phyloP scores from a whole-genome alignment of 305 asterid species.

The Nicotiana rustica region DNA sequence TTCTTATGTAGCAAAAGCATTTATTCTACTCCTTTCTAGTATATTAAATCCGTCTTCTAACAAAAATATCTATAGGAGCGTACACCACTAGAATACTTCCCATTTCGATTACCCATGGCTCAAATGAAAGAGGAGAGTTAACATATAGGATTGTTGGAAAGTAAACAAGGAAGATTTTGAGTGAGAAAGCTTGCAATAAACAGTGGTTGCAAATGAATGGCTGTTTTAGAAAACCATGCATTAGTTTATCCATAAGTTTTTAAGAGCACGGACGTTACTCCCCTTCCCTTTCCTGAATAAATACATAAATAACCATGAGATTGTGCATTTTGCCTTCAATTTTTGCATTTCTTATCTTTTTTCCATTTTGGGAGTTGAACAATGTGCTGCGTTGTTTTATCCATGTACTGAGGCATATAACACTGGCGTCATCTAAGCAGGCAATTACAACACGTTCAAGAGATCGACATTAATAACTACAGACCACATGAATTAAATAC shows the following conservation, averaged over 20 bases:
- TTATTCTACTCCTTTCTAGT: not conserved
- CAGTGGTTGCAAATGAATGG: not conserved
- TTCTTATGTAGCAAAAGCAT: constrained; percentile 3
- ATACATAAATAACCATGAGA: constrained; percentile 16
- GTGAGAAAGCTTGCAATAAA: not conserved
- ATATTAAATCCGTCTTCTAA: constrained; percentile 10
- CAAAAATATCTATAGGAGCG: constrained; percentile 20
- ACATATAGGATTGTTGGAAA: not conserved
- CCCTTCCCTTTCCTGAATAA: constrained; percentile 21
- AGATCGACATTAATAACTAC: constrained; percentile 14
- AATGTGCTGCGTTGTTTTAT: not conserved
- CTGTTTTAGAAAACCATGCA: not conserved
- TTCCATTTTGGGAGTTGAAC: constrained; percentile 22
- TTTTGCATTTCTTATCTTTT: not conserved
- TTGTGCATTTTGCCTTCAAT: not conserved
- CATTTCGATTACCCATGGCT: constrained; percentile 4
- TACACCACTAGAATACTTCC: constrained; percentile 27
- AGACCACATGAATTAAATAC: constrained; percentile 44
- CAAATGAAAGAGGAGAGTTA: not conserved
- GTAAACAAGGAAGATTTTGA: constrained; percentile 10
- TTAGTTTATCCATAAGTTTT: constrained; percentile 23
- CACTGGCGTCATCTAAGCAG: not conserved
- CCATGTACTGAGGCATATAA: not conserved
- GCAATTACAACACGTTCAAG: constrained; percentile 18
- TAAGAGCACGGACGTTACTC: not conserved